phyloP scores from a whole-genome alignment of 1,284 basidiomycete genomes.

The Puccinia brachypodii region DNA sequence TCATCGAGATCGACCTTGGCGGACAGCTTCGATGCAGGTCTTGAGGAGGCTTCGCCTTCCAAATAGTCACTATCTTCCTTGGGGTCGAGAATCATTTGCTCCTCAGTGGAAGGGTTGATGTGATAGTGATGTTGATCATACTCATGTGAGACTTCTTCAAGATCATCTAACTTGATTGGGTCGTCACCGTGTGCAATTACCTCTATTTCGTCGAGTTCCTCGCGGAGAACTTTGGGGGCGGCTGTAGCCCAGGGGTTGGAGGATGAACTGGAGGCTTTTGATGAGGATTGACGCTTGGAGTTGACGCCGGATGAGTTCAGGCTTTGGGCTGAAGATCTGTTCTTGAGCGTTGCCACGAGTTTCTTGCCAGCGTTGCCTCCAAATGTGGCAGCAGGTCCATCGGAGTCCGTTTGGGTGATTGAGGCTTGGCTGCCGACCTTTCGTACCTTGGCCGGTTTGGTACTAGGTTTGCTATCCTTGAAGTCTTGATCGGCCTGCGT shows the following conservation, averaged over 20 bases:
- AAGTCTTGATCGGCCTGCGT: conserved; percentile 11
- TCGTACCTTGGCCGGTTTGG: conserved; percentile 5
- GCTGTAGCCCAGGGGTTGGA: background rate
- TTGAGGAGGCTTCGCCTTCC: conserved; percentile 15
- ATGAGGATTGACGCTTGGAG: conserved; percentile 10
- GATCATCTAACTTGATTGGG: conserved; percentile 5
- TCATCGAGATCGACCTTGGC: conserved; percentile 53
- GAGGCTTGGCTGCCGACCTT: conserved; percentile 34
- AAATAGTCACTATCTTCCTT: background rate
- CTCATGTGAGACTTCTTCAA: background rate
- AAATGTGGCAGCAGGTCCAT: conserved; percentile 42
- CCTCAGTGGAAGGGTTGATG: background rate
- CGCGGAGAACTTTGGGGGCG: background rate
- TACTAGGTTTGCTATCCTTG: conserved; percentile 27
- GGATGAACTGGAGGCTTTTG: conserved; percentile 23
- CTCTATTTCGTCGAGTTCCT: conserved; percentile 31
- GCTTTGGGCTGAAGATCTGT: conserved; percentile 11
- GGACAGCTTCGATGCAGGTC: conserved; percentile 8
- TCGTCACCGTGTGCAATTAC: conserved; percentile 9
- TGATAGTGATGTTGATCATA: background rate
- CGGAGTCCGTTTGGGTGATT: conserved; percentile 3
- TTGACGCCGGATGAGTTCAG: conserved; percentile 6
- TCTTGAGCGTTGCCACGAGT: conserved; percentile 8
- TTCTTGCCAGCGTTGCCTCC: conserved; percentile 48
- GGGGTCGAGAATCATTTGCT: conserved; percentile 31